These are phyloP conservation scores for Zasmidium cellare DNA, from an alignment of 2,329 filamentous ascomycete species.

Conservation along the genomic window DNA sequence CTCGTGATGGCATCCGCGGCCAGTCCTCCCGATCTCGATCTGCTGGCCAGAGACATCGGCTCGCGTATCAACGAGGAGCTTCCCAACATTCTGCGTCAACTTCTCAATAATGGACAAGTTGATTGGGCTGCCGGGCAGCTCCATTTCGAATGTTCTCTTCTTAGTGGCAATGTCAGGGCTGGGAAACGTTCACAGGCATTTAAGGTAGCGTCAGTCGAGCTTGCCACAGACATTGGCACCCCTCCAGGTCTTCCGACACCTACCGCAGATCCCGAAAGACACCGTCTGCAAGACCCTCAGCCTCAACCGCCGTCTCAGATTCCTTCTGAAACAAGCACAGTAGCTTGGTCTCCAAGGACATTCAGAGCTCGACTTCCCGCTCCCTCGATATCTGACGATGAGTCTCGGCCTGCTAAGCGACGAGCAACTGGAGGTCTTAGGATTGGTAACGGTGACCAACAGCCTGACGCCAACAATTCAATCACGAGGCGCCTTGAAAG, in stretches of 20 bases:
- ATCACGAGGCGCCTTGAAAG: constrained; percentile 23
- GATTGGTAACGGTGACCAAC: constrained; percentile 20
- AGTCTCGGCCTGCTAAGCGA: constrained; percentile 43
- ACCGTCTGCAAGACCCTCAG: not conserved
- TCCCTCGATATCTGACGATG: constrained; percentile 9
- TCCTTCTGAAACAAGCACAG: not conserved
- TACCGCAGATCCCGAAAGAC: constrained; percentile 16
- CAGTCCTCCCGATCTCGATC: constrained; percentile 14
- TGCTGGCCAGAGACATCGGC: constrained; percentile 19
- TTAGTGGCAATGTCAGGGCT: constrained; percentile 7
- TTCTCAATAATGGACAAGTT: constrained; percentile 12
- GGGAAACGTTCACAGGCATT: constrained; percentile 10
- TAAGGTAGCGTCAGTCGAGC: constrained; percentile 19
- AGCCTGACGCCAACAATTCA: constrained; percentile 5
- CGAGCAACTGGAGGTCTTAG: constrained; percentile 36
- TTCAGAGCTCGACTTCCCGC: constrained; percentile 10
- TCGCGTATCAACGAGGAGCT: constrained; percentile 19
- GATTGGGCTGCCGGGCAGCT: constrained; percentile 14
- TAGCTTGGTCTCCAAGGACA: constrained; percentile 5
- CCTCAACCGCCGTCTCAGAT: not conserved
- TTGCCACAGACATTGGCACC: constrained; percentile 12
- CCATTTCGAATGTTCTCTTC: constrained; percentile 22
- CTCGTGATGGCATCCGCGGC: not conserved
- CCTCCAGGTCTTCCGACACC: constrained; percentile 8
- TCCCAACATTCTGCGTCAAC: constrained; percentile 15